phyloP scores from a whole-genome alignment of 75 land plant genomes.

The Pinus tabuliformis region DNA sequence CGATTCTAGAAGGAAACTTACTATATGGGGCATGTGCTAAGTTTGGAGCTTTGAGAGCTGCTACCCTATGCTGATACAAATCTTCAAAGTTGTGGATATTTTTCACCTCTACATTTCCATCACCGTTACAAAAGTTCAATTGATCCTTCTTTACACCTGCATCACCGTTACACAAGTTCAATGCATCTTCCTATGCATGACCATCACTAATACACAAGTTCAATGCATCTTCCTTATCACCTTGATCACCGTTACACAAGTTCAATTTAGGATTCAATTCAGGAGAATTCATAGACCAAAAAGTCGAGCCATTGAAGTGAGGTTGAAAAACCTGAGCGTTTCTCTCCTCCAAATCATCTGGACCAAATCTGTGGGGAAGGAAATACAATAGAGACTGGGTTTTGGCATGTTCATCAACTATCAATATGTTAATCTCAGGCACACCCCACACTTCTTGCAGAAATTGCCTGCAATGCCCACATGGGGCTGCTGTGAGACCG shows the following conservation, averaged over 20 bases:
- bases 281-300: neutral
- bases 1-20: constrained; percentile 76
- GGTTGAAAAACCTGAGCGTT: constrained; percentile 75
- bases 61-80: constrained; percentile 13
- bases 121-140: too few relatives aligned
- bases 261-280: neutral
- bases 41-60: constrained; percentile 78
- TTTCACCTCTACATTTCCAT: too few relatives aligned
- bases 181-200: constrained; percentile 6
- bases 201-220: neutral
- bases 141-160: too few relatives aligned
- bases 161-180: neutral
- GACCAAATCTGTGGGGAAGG: constrained; percentile 81
- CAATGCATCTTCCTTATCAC: constrained; percentile 6
- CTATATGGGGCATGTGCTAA: constrained; percentile 91
- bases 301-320: constrained; percentile 27
- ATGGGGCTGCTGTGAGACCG: constrained; percentile 94
- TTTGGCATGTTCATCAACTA: constrained; percentile 25
- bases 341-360: constrained; percentile 69
- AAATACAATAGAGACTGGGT: constrained; percentile 40
- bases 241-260: neutral
- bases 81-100: neutral
- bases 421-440: constrained; percentile 50
- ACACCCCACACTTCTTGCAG: constrained; percentile 81
- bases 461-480: constrained; percentile 99